These are phyloP conservation scores for Ulvella scutata DNA, from an alignment of 139 green algal species.

Conservation along the genomic window DNA sequence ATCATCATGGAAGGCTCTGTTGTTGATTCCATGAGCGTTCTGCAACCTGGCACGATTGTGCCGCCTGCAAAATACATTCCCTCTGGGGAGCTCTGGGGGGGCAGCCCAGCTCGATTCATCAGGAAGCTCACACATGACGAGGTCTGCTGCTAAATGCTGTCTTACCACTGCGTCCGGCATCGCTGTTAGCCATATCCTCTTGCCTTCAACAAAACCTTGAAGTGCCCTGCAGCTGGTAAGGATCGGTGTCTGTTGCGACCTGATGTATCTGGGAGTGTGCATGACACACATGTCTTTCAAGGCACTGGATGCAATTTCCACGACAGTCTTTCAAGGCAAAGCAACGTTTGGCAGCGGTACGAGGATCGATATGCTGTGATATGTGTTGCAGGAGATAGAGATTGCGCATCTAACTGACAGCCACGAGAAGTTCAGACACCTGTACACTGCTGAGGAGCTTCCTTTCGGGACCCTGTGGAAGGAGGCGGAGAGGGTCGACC, in stretches of 20 bases:
- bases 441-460: neutral
- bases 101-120: constrained; percentile 61
- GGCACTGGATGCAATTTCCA: too few species aligned
- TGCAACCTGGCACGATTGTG: constrained; percentile 64
- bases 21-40: constrained; percentile 54
- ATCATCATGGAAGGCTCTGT: constrained; percentile 60
- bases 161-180: too few species aligned
- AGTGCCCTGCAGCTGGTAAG: too few species aligned
- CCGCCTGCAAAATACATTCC: constrained; percentile 61
- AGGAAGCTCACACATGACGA: constrained; percentile 54
- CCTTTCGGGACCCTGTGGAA: neutral
- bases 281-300: too few species aligned
- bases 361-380: too few species aligned
- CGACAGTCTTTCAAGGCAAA: too few species aligned
- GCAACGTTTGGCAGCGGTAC: too few species aligned
- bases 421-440: neutral
- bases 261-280: too few species aligned
- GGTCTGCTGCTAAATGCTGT: constrained; percentile 9
- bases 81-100: constrained; percentile 71
- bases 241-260: too few species aligned
- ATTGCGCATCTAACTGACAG: neutral
- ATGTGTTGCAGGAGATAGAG: neutral
- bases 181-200: too few species aligned
- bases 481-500: neutral
- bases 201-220: too few species aligned